Evolutionary conservation across 768 basidiomycete genomes (phyloP).

Genomic region (Panaeolus cyanescens): DNA sequence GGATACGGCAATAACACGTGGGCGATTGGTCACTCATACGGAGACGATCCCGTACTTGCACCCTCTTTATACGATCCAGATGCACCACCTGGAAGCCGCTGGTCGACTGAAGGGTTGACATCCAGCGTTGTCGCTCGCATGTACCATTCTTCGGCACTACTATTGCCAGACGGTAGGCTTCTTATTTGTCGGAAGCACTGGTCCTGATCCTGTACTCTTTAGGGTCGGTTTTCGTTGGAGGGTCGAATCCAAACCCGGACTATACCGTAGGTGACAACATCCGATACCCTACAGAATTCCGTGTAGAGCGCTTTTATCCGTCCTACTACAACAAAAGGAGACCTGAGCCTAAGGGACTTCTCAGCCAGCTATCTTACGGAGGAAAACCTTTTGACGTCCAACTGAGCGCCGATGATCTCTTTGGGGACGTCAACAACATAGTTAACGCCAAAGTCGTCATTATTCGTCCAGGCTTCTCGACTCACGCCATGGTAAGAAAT

Average conservation of each 20-base stretch:
- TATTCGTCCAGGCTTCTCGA: slow-evolving; percentile 72
- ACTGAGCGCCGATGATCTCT: slow-evolving; percentile 53
- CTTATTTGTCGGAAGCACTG: neutral
- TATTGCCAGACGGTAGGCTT: slow-evolving; percentile 60
- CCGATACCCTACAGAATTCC: slow-evolving; percentile 72
- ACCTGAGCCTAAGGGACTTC: slow-evolving; percentile 58
- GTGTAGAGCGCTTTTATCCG: slow-evolving; percentile 77
- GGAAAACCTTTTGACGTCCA: slow-evolving; percentile 69
- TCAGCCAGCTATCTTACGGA: slow-evolving; percentile 69
- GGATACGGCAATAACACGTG: slow-evolving; percentile 59
- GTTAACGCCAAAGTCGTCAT: slow-evolving; percentile 52
- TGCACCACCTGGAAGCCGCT: slow-evolving; percentile 57
- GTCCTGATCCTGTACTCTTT: neutral
- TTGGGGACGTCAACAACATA: slow-evolving; percentile 47
- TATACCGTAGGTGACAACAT: slow-evolving; percentile 46
- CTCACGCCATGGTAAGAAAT: slow-evolving; percentile 63
- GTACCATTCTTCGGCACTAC: slow-evolving; percentile 74
- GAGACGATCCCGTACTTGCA: slow-evolving; percentile 54
- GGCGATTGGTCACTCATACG: slow-evolving; percentile 63
- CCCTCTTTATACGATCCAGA: slow-evolving; percentile 66
- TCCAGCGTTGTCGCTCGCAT: slow-evolving; percentile 64
- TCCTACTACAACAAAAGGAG: slow-evolving; percentile 60
- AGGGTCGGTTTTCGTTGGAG: slow-evolving; percentile 74
- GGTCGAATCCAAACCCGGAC: slow-evolving; percentile 81
- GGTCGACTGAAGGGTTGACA: slow-evolving; percentile 60